Percentiles rank a stretch among this genome's conserved stretches.
phyloP scores from a whole-genome alignment of 495 filamentous ascomycete genomes.

The Niebla homalea region DNA sequence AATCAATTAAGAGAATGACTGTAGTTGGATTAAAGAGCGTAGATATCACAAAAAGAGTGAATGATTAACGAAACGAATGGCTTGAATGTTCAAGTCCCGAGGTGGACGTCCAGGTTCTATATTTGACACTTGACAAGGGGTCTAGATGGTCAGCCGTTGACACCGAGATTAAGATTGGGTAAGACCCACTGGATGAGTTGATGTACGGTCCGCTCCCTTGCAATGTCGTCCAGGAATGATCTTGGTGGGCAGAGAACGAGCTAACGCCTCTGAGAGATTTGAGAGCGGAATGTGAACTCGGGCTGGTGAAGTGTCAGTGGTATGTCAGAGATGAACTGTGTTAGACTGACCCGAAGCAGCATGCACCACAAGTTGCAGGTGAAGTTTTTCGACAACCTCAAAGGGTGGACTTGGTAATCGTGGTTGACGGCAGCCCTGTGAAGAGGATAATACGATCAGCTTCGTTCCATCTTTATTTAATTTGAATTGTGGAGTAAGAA shows the following conservation, averaged over 20 bases:
- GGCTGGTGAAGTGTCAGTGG: not conserved
- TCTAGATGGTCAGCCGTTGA: constrained; percentile 1
- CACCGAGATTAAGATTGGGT: not conserved
- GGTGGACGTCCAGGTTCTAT: not conserved
- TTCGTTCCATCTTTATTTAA: no score
- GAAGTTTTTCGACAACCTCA: not conserved
- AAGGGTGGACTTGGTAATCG: not conserved
- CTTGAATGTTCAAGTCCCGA: no score
- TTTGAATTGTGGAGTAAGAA: no score
- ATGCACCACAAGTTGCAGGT: not conserved
- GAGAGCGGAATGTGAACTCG: not conserved
- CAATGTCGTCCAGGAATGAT: constrained; percentile 12
- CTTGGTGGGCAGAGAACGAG: constrained; percentile 13
- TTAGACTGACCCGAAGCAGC: not conserved
- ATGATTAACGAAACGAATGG: constrained; percentile 2
- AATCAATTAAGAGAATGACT: constrained; percentile 35
- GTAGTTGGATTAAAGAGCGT: constrained; percentile 39
- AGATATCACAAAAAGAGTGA: constrained; percentile 12
- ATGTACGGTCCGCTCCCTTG: constrained; percentile 5
- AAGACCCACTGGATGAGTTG: not conserved
- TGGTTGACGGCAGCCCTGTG: not conserved
- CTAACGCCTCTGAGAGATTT: constrained; percentile 14
- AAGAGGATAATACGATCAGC: no score
- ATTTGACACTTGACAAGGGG: not conserved
- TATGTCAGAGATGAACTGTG: not conserved